Evolutionary conservation across 139 green algal genomes (phyloP).

Genomic region (Desmodesmus armatus): DNA sequence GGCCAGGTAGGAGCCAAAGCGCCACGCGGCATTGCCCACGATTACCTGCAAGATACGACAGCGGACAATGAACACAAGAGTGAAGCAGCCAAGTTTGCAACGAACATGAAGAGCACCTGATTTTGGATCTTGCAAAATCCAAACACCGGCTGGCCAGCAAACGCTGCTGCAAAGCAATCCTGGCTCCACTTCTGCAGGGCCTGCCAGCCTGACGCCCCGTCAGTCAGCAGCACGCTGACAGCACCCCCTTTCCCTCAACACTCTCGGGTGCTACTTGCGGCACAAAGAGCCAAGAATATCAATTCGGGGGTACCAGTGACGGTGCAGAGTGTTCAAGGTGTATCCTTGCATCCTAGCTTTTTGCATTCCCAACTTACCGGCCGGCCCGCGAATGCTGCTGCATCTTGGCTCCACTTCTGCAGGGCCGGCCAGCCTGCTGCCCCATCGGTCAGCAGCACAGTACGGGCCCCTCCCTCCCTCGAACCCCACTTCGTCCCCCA

Average conservation of each 20-base stretch:
- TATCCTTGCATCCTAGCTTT: no score
- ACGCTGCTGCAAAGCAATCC: slow-evolving; percentile 64
- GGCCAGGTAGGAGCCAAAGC: slow-evolving; percentile 79
- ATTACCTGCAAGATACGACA: slow-evolving; percentile 27
- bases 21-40: slow-evolving; percentile 72
- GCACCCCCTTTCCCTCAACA: no score
- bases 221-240: slow-evolving; percentile 91
- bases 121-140: no score
- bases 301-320: no score
- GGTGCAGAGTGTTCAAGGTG: no score
- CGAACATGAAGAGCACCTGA: no score
- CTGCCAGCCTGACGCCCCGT: slow-evolving; percentile 65
- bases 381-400: slow-evolving; percentile 59
- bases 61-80: no score
- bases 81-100: no score
- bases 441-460: slow-evolving; percentile 86
- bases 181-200: slow-evolving; percentile 73
- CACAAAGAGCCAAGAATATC: no score
- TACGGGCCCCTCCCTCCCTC: no score
- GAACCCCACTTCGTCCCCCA: no score
- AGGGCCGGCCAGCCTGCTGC: slow-evolving; percentile 69
- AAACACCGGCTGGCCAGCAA: slow-evolving; percentile 61
- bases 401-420: slow-evolving; percentile 65
- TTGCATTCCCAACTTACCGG: slow-evolving; percentile 64
- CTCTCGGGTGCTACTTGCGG: no score